phyloP scores from a whole-genome alignment of 371 early-diverging fungal species.

The Mucor racemosus region DNA sequence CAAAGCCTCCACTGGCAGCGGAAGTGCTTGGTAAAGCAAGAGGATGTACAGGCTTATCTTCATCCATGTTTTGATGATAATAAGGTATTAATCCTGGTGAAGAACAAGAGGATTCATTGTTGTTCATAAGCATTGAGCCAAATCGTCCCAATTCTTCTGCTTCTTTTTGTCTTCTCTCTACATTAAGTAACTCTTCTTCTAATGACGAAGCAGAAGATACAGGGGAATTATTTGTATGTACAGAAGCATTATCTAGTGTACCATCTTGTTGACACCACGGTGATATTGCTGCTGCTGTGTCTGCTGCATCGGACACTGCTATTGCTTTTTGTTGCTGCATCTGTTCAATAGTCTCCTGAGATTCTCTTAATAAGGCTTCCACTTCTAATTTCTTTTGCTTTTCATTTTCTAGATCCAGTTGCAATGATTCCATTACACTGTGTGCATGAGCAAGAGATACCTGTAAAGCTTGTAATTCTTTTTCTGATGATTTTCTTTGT shows the following conservation, averaged over 20 bases:
- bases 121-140: neutral
- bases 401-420: slow-evolving; percentile 35
- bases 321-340: slow-evolving; percentile 17
- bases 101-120: neutral
- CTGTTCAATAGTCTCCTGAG: slow-evolving; percentile 55
- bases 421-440: slow-evolving; percentile 19
- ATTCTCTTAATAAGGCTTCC: slow-evolving; percentile 48
- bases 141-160: neutral
- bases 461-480: slow-evolving; percentile 21
- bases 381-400: slow-evolving; percentile 47
- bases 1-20: neutral
- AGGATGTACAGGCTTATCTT: neutral
- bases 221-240: neutral
- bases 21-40: neutral
- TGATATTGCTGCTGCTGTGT: neutral
- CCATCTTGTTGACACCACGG: slow-evolving; percentile 13
- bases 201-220: neutral
- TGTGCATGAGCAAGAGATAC: slow-evolving; percentile 25
- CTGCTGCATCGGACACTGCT: neutral
- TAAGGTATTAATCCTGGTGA: neutral
- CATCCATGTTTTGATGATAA: neutral
- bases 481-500: slow-evolving; percentile 9
- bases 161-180: neutral
- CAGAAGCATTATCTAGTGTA: neutral
- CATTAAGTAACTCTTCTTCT: slow-evolving; percentile 2